Evolutionary conservation across 768 basidiomycete genomes (phyloP), one percentile per base, ranked within the genome.

Genomic region (Rhizopogon roseolus): DNA sequence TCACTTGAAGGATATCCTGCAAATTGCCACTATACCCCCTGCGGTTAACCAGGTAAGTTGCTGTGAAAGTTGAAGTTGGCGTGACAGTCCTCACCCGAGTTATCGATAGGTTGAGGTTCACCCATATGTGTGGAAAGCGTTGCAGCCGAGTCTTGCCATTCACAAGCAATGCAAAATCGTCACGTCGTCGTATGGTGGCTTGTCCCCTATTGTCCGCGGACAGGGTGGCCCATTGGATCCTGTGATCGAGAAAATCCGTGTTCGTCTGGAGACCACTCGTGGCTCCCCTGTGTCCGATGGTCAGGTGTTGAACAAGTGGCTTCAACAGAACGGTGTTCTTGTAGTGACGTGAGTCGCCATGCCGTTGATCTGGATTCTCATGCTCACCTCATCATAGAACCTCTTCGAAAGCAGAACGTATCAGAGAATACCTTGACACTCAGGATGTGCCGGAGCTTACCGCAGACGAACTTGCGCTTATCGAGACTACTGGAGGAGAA

Each of bases 21-120:
- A 73, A 39, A 68, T 62, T 14, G 77, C 76, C 13, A 78, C 71
- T 28, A 64, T 80, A 42, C 44, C 63, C 1, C 83, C 83, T 0
- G 75, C 76, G 1, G 75, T 81, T 34, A 82, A 84, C 64, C 81
- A 84, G 73, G 80, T 79, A 28, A 9, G 48, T 42, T 32, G 5
- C 11, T 11, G 11, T 11, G 2, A 36, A 36, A 36, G 34, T 27
- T 36, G 9, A 14, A 10, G 9, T 40, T 6, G 1, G 7, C 5
- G 17, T 39, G 9, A 10, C 5, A 22, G 14, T 25, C 34, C 46
- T 48, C 9, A 36, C 25, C 55, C n/a, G 17, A 10, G 22, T 9
- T 4, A 9, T 48, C 19, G 28, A 25, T 29, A 80, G 77, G 64
- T 82, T 22, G 81, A 84, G 62, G 73, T 75, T 34, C 81, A 84